phyloP scores from a whole-genome alignment of 2,329 filamentous ascomycete species.

The Colletotrichum trifolii region DNA sequence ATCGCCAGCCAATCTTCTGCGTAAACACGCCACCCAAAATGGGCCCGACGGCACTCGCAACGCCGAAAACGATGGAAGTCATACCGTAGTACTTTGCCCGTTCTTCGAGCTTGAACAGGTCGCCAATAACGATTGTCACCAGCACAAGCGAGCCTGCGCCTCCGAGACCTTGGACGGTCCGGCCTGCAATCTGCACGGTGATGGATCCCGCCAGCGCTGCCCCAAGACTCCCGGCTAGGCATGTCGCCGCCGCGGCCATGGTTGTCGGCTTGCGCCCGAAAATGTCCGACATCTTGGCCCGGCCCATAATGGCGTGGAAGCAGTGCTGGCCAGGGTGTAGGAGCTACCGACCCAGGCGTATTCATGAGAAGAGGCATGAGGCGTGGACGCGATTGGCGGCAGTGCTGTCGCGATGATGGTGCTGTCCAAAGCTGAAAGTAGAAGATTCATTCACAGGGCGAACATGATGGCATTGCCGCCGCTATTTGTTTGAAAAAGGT shows the following conservation, averaged over 20 bases:
- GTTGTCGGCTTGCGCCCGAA: constrained; percentile 54
- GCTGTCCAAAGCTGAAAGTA: constrained; percentile 42
- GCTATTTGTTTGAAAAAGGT: not conserved
- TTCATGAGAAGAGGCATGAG: constrained; percentile 38
- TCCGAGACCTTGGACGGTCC: constrained; percentile 49
- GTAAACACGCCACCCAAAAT: constrained; percentile 69
- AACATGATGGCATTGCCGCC: constrained; percentile 21
- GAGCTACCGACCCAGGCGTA: constrained; percentile 45
- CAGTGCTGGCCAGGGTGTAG: constrained; percentile 57
- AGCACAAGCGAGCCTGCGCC: constrained; percentile 50
- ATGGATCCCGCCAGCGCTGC: constrained; percentile 13
- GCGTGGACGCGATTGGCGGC: constrained; percentile 41
- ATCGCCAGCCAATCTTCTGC: constrained; percentile 65
- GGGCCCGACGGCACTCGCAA: constrained; percentile 65
- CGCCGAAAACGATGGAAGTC: constrained; percentile 66
- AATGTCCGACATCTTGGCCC: constrained; percentile 65
- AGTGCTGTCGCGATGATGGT: constrained; percentile 44
- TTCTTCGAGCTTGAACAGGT: constrained; percentile 48
- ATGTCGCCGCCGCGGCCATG: constrained; percentile 47
- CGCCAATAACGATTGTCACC: constrained; percentile 50
- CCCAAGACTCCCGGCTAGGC: constrained; percentile 42
- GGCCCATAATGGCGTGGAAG: constrained; percentile 68
- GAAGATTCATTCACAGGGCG: constrained; percentile 41
- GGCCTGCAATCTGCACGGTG: constrained; percentile 45
- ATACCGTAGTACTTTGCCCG: constrained; percentile 62